These are phyloP conservation scores for Ambrosia trifida DNA, from an alignment of 129 eudicot genomes.

Conservation along the genomic window DNA sequence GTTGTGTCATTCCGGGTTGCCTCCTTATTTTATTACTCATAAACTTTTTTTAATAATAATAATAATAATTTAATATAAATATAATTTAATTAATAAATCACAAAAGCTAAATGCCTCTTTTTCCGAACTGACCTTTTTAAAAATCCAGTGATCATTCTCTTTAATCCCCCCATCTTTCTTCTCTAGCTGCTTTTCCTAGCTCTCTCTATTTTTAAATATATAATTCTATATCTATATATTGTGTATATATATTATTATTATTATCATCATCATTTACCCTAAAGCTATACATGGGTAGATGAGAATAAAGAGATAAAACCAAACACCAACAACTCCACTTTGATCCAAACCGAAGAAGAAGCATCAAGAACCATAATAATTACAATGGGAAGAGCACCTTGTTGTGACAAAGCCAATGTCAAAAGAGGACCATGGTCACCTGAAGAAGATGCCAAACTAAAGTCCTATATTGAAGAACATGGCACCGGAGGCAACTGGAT, in stretches of 20 bases:
- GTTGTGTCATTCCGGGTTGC: slow-evolving; percentile 57
- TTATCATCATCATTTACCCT: slow-evolving; percentile 35
- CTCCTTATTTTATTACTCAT: slow-evolving; percentile 41
- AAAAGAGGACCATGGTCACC: slow-evolving; percentile 98
- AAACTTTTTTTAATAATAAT: background rate
- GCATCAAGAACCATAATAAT: slow-evolving; percentile 31
- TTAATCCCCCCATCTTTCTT: slow-evolving; percentile 52
- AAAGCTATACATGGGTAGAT: slow-evolving; percentile 31
- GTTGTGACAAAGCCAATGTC: slow-evolving; percentile 92
- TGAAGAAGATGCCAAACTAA: slow-evolving; percentile 88
- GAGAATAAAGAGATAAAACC: slow-evolving; percentile 39
- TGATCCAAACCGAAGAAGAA: slow-evolving; percentile 30
- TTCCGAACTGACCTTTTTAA: slow-evolving; percentile 52
- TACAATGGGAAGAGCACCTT: slow-evolving; percentile 94
- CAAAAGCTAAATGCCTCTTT: slow-evolving; percentile 45
- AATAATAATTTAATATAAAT: background rate
- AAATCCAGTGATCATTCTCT: slow-evolving; percentile 43
- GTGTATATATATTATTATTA: slow-evolving; percentile 21
- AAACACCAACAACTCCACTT: slow-evolving; percentile 45
- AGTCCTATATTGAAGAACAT: slow-evolving; percentile 64
- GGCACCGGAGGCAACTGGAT: slow-evolving; percentile 98
- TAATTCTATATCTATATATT: slow-evolving; percentile 15
- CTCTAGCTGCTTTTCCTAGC: slow-evolving; percentile 58
- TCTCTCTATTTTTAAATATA: slow-evolving; percentile 29
- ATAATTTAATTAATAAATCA: slow-evolving; percentile 26